phyloP scores from a whole-genome alignment of 2,329 filamentous ascomycete genomes.

The Furcasterigmium furcatum region DNA sequence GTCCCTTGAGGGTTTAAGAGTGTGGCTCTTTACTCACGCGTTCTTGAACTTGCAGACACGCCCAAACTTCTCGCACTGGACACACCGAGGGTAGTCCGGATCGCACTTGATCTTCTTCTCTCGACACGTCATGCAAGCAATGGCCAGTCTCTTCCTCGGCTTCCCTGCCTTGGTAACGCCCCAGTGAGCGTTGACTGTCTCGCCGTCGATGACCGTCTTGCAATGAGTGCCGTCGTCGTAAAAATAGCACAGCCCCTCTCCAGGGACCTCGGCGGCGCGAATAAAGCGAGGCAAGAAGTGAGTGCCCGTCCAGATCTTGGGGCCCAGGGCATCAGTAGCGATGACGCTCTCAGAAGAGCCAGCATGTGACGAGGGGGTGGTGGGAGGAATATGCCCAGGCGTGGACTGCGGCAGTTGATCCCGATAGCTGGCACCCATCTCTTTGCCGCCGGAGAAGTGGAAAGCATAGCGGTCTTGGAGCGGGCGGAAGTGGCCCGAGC shows the following conservation, averaged over 20 bases:
- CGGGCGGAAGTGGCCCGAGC: conserved; percentile 22
- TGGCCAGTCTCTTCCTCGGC: conserved; percentile 83
- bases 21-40: conserved; percentile 65
- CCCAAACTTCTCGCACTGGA: conserved; percentile 90
- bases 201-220: conserved; percentile 80
- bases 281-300: conserved; percentile 67
- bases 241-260: conserved; percentile 79
- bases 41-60: conserved; percentile 81
- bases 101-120: conserved; percentile 99
- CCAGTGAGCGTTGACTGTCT: conserved; percentile 87
- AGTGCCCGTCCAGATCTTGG: conserved; percentile 67
- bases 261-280: conserved; percentile 63
- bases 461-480: conserved; percentile 29
- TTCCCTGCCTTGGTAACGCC: conserved; percentile 93
- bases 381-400: conserved; percentile 19
- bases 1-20: background rate
- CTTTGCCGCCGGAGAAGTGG: conserved; percentile 32
- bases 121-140: conserved; percentile 88
- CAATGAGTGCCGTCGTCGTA: conserved; percentile 84
- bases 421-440: conserved; percentile 19
- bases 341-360: background rate
- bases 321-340: conserved; percentile 50
- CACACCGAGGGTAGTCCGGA: conserved; percentile 80
- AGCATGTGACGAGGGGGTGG: conserved; percentile 15
- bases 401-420: conserved; percentile 19